Conservation (phyloP, 352 stramenopile species). For the Phytophthora foliorum region DNA sequence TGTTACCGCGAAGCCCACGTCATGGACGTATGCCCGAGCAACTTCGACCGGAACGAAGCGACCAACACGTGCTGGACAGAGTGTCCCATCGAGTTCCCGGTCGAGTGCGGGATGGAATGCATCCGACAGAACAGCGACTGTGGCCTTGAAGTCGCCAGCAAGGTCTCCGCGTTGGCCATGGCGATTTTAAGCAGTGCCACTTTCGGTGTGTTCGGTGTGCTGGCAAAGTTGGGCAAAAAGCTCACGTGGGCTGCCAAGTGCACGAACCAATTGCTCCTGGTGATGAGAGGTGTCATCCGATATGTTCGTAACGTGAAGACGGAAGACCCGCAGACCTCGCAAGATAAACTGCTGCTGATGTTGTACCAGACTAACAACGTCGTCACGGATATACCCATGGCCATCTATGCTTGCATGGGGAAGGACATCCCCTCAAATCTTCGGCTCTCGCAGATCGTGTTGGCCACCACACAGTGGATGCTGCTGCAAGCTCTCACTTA, state of each 20-base stretch:
- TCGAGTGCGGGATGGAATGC: constrained; percentile 47
- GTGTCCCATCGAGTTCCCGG: constrained; percentile 49
- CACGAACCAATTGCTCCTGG: constrained; percentile 15
- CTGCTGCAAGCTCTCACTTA: not conserved
- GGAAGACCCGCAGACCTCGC: constrained; percentile 33
- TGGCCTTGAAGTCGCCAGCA: constrained; percentile 40
- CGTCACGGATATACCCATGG: constrained; percentile 7
- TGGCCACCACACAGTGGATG: no score
- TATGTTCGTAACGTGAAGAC: constrained; percentile 41
- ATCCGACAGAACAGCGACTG: constrained; percentile 49
- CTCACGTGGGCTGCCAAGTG: constrained; percentile 26
- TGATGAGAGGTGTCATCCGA: constrained; percentile 18
- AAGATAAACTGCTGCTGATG: constrained; percentile 42
- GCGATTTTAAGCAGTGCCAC: constrained; percentile 27
- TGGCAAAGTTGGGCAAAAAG: not conserved
- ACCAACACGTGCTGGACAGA: constrained; percentile 65
- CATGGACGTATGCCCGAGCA: constrained; percentile 40
- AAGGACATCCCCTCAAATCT: no score
- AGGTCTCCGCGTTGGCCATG: constrained; percentile 48
- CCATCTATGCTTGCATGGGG: no score
- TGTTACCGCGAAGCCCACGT: constrained; percentile 40
- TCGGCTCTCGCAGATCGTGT: no score
- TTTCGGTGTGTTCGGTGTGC: constrained; percentile 46
- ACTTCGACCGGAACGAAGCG: constrained; percentile 46
- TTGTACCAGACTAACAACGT: constrained; percentile 53